Evolutionary conservation across 2,329 filamentous ascomycete genomes (phyloP).

Genomic region (Ascochyta rabiei): DNA sequence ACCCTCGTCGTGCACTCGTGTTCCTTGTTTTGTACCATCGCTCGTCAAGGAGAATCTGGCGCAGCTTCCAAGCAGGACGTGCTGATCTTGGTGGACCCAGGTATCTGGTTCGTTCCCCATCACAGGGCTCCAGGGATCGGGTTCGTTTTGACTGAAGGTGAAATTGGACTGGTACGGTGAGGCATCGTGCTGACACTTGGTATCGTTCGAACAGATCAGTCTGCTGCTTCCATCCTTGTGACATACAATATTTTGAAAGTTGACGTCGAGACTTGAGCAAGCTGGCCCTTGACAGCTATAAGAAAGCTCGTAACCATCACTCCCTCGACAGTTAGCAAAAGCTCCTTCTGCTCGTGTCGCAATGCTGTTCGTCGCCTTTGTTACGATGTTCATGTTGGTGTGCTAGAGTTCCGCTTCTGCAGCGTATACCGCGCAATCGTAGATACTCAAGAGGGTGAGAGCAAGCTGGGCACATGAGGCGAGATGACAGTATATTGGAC

Average conservation of each 20-base stretch:
- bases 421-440: background rate
- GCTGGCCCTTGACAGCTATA: constrained; percentile 28
- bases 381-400: background rate
- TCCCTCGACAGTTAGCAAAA: constrained; percentile 1
- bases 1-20: constrained; percentile 15
- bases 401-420: background rate
- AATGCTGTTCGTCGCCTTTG: background rate
- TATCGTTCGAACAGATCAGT: constrained; percentile 27
- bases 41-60: constrained; percentile 25
- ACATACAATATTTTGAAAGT: constrained; percentile 27
- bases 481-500: background rate
- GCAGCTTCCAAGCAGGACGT: constrained; percentile 23
- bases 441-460: background rate
- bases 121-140: constrained; percentile 23
- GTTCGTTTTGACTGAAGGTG: constrained; percentile 31
- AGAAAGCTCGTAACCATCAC: constrained; percentile 18
- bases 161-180: constrained; percentile 30
- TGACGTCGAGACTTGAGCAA: constrained; percentile 22
- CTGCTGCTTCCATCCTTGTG: constrained; percentile 20
- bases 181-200: constrained; percentile 24
- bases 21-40: constrained; percentile 31
- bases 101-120: constrained; percentile 22
- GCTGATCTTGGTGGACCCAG: constrained; percentile 24
- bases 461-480: background rate
- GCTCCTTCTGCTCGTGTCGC: constrained; percentile 4